A percentile compares a stretch with the other conserved stretches of the same genome.
Evolutionary conservation across 805 yeast genomes (phyloP).

Genomic region (Yarrowia porcina): DNA sequence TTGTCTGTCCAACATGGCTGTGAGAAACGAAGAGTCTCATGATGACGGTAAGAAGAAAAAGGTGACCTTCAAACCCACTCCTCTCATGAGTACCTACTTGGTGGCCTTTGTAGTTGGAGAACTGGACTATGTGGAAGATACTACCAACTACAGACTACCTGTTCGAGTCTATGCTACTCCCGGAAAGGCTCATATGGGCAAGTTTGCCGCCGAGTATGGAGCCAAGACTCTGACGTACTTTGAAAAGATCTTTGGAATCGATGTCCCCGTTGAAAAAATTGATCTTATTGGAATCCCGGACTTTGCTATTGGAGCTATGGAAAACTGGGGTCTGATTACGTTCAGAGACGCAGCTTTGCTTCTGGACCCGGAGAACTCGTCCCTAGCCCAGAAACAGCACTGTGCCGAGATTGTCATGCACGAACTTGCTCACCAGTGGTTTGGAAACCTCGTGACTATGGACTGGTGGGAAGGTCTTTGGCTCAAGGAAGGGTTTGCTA

Average conservation of each 20-base stretch:
- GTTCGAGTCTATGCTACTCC: conserved; percentile 73
- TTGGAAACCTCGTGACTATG: conserved; percentile 86
- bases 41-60: conserved; percentile 41
- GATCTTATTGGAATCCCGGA: conserved; percentile 77
- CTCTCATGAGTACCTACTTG: conserved; percentile 68
- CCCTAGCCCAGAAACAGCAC: conserved; percentile 56
- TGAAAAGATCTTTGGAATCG: conserved; percentile 61
- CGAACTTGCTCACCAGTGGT: conserved; percentile 90
- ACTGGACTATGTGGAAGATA: conserved; percentile 56
- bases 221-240: conserved; percentile 64
- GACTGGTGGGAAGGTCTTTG: conserved; percentile 92
- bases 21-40: conserved; percentile 41
- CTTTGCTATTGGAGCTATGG: conserved; percentile 85
- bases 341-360: conserved; percentile 59
- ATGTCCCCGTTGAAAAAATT: conserved; percentile 76
- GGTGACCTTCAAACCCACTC: conserved; percentile 58
- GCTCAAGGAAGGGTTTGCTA: conserved; percentile 89
- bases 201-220: conserved; percentile 60
- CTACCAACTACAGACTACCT: conserved; percentile 54
- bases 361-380: conserved; percentile 68
- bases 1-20: conserved; percentile 68
- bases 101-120: conserved; percentile 77
- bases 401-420: conserved; percentile 82
- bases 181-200: conserved; percentile 59
- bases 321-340: conserved; percentile 80